phyloP scores from a whole-genome alignment of 1,139 yeast species.

The Nakaseomyces bracarensis region DNA sequence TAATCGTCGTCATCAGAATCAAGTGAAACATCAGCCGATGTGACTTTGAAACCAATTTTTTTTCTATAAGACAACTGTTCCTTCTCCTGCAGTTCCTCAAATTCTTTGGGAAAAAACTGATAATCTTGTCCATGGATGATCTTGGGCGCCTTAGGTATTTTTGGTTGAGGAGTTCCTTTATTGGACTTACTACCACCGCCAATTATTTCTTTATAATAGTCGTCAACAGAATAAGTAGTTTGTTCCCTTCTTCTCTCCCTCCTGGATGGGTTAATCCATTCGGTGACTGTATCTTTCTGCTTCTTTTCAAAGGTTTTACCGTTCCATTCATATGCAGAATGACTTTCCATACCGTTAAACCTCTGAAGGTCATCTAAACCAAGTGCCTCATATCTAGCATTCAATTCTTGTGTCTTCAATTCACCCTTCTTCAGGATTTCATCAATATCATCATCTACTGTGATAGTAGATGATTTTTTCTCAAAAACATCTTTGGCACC shows the following conservation, averaged over 20 bases:
- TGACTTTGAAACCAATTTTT: constrained; percentile 61
- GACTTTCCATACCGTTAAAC: constrained; percentile 50
- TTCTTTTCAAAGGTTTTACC: constrained; percentile 85
- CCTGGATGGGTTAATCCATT: constrained; percentile 84
- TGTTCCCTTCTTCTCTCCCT: constrained; percentile 90
- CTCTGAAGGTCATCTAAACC: constrained; percentile 73
- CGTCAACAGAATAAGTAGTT: constrained; percentile 78
- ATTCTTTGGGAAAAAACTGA: constrained; percentile 70
- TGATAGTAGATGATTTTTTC: constrained; percentile 23
- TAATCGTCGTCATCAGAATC: constrained; percentile 28
- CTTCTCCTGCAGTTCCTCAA: constrained; percentile 59
- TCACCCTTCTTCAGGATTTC: constrained; percentile 54
- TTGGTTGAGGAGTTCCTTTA: constrained; percentile 39
- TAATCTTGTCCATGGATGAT: constrained; percentile 69
- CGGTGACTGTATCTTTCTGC: constrained; percentile 41
- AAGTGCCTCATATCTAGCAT: constrained; percentile 53
- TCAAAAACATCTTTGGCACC: constrained; percentile 65
- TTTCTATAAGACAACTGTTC: constrained; percentile 74
- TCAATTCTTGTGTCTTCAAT: constrained; percentile 52
- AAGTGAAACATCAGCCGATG: constrained; percentile 41
- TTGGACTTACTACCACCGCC: constrained; percentile 27
- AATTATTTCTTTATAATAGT: constrained; percentile 71
- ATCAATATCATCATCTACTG: constrained; percentile 47
- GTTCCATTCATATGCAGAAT: constrained; percentile 94
- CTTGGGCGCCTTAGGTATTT: constrained; percentile 63